Evolutionary conservation across 768 basidiomycete genomes (phyloP).

Genomic region (Neoboletus subvelutipes): DNA sequence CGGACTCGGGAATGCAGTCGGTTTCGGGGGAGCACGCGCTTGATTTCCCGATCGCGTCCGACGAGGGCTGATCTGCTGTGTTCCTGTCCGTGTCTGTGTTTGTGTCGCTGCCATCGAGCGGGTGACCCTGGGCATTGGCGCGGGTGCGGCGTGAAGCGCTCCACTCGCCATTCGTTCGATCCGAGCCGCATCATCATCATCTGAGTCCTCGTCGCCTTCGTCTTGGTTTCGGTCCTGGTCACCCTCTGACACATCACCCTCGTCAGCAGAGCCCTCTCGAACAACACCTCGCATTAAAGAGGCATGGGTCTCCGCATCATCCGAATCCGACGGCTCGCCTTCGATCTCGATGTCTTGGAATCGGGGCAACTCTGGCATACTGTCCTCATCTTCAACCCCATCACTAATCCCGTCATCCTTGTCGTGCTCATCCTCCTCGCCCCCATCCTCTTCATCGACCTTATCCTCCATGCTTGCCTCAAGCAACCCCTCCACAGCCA

Average conservation of each 20-base stretch:
- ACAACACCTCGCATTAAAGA: slow-evolving; percentile 5
- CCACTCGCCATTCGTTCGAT: slow-evolving; percentile 17
- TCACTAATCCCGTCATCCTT: background rate
- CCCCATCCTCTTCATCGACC: no score
- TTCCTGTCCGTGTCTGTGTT: background rate
- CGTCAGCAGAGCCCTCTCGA: background rate
- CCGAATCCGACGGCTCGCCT: slow-evolving; percentile 25
- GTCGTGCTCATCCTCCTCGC: background rate
- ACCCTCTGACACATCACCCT: background rate
- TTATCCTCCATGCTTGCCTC: background rate
- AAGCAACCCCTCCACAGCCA: slow-evolving; percentile 25
- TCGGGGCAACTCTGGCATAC: background rate
- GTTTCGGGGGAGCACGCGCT: background rate
- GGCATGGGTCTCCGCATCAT: slow-evolving; percentile 30
- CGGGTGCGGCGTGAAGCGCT: background rate
- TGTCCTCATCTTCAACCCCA: background rate
- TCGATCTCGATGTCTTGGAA: slow-evolving; percentile 11
- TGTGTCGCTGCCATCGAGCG: slow-evolving; percentile 6
- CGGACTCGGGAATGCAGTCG: slow-evolving; percentile 15
- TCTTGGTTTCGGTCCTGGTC: background rate
- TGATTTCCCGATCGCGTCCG: slow-evolving; percentile 7
- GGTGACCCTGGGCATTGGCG: slow-evolving; percentile 2
- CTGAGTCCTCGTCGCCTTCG: background rate
- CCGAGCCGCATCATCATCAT: slow-evolving; percentile 9
- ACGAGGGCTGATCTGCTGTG: slow-evolving; percentile 4